These are phyloP conservation scores for Suhomyces xylopsoci DNA, from an alignment of 805 yeast genomes.

Conservation along the genomic window DNA sequence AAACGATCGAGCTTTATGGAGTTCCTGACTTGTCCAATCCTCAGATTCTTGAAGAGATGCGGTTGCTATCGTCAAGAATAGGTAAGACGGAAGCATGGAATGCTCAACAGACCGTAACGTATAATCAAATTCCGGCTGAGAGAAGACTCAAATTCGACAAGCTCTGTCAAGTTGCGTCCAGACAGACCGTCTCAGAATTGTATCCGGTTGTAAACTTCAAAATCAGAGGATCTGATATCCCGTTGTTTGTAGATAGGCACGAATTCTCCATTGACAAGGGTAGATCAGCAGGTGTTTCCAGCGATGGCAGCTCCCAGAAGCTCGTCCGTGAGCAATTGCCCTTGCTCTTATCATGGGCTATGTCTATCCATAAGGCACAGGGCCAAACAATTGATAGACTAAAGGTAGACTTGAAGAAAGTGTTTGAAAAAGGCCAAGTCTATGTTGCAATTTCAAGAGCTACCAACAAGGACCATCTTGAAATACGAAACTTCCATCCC, in stretches of 20 bases:
- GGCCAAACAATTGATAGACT: constrained; percentile 77
- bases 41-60: constrained; percentile 22
- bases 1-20: constrained; percentile 25
- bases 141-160: constrained; percentile 20
- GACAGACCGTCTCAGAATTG: constrained; percentile 16
- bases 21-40: constrained; percentile 13
- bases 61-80: constrained; percentile 20
- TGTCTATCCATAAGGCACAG: constrained; percentile 78
- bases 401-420: constrained; percentile 61
- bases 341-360: constrained; percentile 72
- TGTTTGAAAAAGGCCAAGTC: constrained; percentile 80
- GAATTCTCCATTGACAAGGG: constrained; percentile 35
- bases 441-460: constrained; percentile 84
- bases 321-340: constrained; percentile 60
- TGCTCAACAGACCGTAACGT: constrained; percentile 13
- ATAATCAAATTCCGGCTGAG: constrained; percentile 21
- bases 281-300: constrained; percentile 1
- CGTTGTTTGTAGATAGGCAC: constrained; percentile 33
- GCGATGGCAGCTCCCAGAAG: constrained; percentile 10
- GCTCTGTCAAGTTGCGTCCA: constrained; percentile 21
- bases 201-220: constrained; percentile 50
- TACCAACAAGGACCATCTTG: constrained; percentile 59
- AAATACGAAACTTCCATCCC: constrained; percentile 63
- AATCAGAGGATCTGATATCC: constrained; percentile 25
- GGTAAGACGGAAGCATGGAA: constrained; percentile 19